Evolutionary conservation across 2,329 filamentous ascomycete genomes (phyloP).

Genomic region (Hymenoscyphus salicellus): DNA sequence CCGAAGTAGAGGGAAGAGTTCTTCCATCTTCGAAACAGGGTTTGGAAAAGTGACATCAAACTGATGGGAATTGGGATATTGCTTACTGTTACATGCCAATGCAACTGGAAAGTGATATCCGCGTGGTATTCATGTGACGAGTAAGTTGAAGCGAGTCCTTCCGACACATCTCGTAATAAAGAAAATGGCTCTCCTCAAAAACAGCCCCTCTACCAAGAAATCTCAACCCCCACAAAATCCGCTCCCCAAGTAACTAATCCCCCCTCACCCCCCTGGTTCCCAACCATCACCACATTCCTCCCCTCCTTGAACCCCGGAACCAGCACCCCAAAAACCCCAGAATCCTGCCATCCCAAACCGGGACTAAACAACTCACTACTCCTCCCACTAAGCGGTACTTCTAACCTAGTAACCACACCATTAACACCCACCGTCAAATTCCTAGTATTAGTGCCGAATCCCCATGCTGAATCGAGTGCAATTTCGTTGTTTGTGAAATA

Average conservation of each 20-base stretch:
- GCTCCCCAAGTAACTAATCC: conserved; percentile 34
- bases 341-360: conserved; percentile 28
- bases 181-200: too few relatives aligned
- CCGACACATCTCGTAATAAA: too few relatives aligned
- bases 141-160: too few relatives aligned
- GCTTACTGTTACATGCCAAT: too few relatives aligned
- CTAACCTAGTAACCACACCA: conserved; percentile 22
- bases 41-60: too few relatives aligned
- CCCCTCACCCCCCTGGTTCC: conserved; percentile 34
- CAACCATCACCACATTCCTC: conserved; percentile 33
- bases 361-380: conserved; percentile 29
- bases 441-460: conserved; percentile 27
- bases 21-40: too few relatives aligned
- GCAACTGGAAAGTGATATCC: too few relatives aligned
- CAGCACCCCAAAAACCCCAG: conserved; percentile 27
- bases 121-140: too few relatives aligned
- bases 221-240: conserved; percentile 39
- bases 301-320: conserved; percentile 23
- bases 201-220: conserved; percentile 24
- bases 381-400: conserved; percentile 27
- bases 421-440: conserved; percentile 31
- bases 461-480: conserved; percentile 24
- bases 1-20: too few relatives aligned
- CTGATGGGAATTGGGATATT: too few relatives aligned
- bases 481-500: conserved; percentile 32